Evolutionary conservation across 441 rosid species (phyloP), one percentile per base, ranked within the genome.

Genomic region (Pelargonium australe): DNA sequence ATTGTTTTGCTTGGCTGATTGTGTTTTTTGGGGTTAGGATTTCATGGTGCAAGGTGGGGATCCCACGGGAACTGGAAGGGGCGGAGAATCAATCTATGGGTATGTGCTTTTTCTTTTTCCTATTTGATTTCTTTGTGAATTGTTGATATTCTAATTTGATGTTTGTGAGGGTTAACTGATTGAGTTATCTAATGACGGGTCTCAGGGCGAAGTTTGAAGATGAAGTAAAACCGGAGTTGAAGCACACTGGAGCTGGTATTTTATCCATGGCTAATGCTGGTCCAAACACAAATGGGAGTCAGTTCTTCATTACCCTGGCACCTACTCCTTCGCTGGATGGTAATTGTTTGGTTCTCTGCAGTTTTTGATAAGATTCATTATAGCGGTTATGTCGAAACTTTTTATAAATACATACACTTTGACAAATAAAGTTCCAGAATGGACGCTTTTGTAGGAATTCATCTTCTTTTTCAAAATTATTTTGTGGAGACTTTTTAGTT

Each of bases 31-130:
- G 72, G 63, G 74, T 53, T 74, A 95, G 98, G 98, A 89, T 79
- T 95, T 95, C 80, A 89, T 95, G 11, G 95, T 95, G 72, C 98
- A 95, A 87, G 96, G 99, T 73, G 99, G 99, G 19, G 98, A 95
- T 84, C 99, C 97, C 53, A 95, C 99, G 0, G 99, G 96, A 53
- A 92, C 99, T 63, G 99, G 99, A 73, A 87, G 92, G 71, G 98
- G 98, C 41, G 97, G 98, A 70, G 86, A 90, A 78, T 91, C 97
- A 70, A 91, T 90, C 34, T 94, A 91, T 58, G 98, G 96, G 97
- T 94, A 81, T 74, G 67, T 55, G 41, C 70, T n/a, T 14, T 25
- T 49, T 70, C 62, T 23, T 47, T 66, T 25, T 1, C 5, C 61
- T 19, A 11, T 58, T 25, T 70, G n/a, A 6, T 37, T 64, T 40